Conservation (phyloP, 257 asterid species). For the Lycium barbarum region DNA sequence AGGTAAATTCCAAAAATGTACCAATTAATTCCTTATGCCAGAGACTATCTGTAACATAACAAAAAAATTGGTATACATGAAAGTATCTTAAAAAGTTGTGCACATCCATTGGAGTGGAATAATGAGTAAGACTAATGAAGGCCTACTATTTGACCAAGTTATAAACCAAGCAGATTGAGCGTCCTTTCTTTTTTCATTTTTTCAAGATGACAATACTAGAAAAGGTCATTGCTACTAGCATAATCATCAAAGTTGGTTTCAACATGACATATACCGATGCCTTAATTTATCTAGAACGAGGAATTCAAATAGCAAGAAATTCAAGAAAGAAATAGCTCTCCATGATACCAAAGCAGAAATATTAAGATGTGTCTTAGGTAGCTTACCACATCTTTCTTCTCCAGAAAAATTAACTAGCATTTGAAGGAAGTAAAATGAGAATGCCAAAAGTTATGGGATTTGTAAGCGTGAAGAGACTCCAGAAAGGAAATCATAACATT, state of each 20-base stretch:
- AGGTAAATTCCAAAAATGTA: neutral
- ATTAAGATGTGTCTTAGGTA: too few relatives aligned
- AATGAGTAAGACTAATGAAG: neutral
- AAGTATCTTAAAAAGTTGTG: neutral
- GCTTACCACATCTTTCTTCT: too few relatives aligned
- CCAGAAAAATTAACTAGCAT: too few relatives aligned
- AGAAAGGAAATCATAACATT: too few relatives aligned
- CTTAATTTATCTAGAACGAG: neutral
- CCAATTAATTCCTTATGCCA: neutral
- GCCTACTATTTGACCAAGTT: neutral
- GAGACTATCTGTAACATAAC: neutral
- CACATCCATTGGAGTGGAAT: neutral
- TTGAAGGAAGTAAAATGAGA: too few relatives aligned
- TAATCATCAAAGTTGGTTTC: slow-evolving; percentile 18
- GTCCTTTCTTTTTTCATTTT: neutral
- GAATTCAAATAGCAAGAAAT: neutral
- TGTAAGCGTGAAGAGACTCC: too few relatives aligned
- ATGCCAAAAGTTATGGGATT: too few relatives aligned
- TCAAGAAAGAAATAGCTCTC: slow-evolving; percentile 4
- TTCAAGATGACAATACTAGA: neutral
- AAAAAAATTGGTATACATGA: neutral
- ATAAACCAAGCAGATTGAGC: slow-evolving; percentile 10
- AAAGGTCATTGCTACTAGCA: neutral
- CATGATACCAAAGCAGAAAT: too few relatives aligned
- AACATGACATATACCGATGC: neutral